These are phyloP conservation scores for Cenchrus fungigraminus DNA, from an alignment of 176 grass and related monocot genomes.

Conservation along the genomic window DNA sequence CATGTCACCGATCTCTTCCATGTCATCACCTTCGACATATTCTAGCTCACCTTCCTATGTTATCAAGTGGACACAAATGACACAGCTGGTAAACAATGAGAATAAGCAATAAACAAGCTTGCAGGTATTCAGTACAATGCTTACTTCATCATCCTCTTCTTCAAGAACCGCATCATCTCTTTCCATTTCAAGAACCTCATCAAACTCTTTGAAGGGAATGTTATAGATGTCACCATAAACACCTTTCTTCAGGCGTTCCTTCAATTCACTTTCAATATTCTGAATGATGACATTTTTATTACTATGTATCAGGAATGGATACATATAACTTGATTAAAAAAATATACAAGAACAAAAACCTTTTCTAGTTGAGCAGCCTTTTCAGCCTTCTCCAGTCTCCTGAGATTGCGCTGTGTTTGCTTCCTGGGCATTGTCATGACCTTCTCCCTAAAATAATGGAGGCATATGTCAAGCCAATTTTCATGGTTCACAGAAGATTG, in stretches of 20 bases:
- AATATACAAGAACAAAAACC: constrained; percentile 35
- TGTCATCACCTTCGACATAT: constrained; percentile 59
- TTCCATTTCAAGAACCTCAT: constrained; percentile 26
- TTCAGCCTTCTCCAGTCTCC: constrained; percentile 59
- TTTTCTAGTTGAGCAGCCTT: constrained; percentile 70
- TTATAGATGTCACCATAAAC: constrained; percentile 62
- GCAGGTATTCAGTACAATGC: too few species aligned
- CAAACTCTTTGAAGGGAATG: constrained; percentile 33
- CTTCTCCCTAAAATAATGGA: constrained; percentile 66
- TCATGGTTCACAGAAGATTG: not conserved
- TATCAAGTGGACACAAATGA: not conserved
- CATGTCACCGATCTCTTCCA: constrained; percentile 48
- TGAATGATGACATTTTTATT: constrained; percentile 26
- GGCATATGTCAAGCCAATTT: constrained; percentile 29
- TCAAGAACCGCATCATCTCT: not conserved
- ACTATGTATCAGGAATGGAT: constrained; percentile 10
- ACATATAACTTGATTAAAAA: constrained; percentile 15
- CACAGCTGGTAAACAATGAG: not conserved
- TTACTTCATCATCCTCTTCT: constrained; percentile 46
- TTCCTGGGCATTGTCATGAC: constrained; percentile 80
- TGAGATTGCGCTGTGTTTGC: constrained; percentile 49
- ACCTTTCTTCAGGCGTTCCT: constrained; percentile 62
- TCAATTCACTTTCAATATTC: constrained; percentile 59
- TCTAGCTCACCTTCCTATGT: constrained; percentile 50
- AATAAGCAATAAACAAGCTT: too few species aligned